Percentiles rank a stretch among this genome's conserved stretches.
These are phyloP conservation scores for Trifolium pratense DNA, from an alignment of 306 rosid species.

Conservation along the genomic window DNA sequence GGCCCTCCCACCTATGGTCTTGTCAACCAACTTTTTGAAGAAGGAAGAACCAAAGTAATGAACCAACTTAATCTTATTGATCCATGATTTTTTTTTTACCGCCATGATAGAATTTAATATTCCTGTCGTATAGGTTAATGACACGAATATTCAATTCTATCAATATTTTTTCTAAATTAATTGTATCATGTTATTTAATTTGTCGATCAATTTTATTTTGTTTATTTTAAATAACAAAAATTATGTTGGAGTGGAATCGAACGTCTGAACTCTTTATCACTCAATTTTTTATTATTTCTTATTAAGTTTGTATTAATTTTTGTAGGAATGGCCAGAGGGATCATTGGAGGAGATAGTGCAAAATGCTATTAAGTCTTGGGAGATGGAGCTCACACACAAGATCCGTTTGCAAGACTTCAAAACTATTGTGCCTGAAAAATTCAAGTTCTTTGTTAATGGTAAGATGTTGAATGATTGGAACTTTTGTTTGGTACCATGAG, in stretches of 20 bases:
- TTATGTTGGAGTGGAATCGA: too few relatives aligned
- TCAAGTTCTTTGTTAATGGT: conserved; percentile 49
- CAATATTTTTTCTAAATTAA: too few relatives aligned
- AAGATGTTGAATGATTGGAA: background rate
- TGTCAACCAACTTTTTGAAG: conserved; percentile 66
- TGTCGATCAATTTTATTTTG: too few relatives aligned
- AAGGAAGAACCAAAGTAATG: conserved; percentile 66
- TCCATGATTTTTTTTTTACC: too few relatives aligned
- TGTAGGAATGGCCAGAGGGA: conserved; percentile 68
- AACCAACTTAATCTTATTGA: too few relatives aligned
- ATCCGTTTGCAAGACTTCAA: conserved; percentile 40
- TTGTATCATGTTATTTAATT: too few relatives aligned
- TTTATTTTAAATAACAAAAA: too few relatives aligned
- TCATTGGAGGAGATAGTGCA: conserved; percentile 72
- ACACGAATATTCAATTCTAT: too few relatives aligned
- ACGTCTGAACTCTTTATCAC: too few relatives aligned
- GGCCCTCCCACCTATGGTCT: conserved; percentile 59
- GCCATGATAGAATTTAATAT: too few relatives aligned
- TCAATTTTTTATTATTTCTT: too few relatives aligned
- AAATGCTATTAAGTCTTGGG: conserved; percentile 54
- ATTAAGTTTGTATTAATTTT: background rate
- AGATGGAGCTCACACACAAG: conserved; percentile 48
- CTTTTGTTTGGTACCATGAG: background rate
- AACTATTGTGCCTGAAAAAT: conserved; percentile 44
- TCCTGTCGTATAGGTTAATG: too few relatives aligned